Conservation (phyloP, 2,329 filamentous ascomycete genomes). For the Ramichloridium luteum region DNA sequence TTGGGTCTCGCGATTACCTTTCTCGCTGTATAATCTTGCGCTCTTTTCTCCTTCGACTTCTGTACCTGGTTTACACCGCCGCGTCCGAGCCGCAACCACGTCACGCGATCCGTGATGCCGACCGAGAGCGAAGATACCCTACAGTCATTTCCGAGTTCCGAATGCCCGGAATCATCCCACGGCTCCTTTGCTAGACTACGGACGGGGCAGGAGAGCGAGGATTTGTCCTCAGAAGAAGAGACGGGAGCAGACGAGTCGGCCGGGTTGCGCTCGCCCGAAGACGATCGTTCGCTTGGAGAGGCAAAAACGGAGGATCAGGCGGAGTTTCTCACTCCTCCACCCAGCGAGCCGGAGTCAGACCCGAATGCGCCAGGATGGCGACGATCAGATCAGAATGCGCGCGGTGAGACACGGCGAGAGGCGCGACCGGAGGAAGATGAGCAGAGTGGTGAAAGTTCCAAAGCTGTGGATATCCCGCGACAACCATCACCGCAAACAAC, state of each 20-base stretch:
- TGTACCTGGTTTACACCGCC: slow-evolving; percentile 5
- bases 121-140: slow-evolving; percentile 14
- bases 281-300: too few species aligned
- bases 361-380: neutral
- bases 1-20: slow-evolving; percentile 3
- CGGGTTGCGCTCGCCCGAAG: too few species aligned
- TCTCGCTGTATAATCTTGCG: slow-evolving; percentile 8
- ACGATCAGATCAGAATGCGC: neutral
- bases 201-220: too few species aligned
- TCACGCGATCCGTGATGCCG: slow-evolving; percentile 18
- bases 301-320: neutral
- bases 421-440: slow-evolving; percentile 2
- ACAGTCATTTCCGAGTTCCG: neutral
- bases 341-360: slow-evolving; percentile 1
- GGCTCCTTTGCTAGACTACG: too few species aligned
- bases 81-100: slow-evolving; percentile 7
- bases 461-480: too few species aligned
- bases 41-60: slow-evolving; percentile 8
- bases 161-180: too few species aligned
- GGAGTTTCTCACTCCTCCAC: neutral
- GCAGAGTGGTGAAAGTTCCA: too few species aligned
- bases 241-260: too few species aligned
- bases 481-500: too few species aligned
- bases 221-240: too few species aligned
- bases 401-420: neutral